Evolutionary conservation across 1,284 basidiomycete genomes (phyloP), one percentile per base, ranked within the genome.

Genomic region (Entoloma clypeatum): DNA sequence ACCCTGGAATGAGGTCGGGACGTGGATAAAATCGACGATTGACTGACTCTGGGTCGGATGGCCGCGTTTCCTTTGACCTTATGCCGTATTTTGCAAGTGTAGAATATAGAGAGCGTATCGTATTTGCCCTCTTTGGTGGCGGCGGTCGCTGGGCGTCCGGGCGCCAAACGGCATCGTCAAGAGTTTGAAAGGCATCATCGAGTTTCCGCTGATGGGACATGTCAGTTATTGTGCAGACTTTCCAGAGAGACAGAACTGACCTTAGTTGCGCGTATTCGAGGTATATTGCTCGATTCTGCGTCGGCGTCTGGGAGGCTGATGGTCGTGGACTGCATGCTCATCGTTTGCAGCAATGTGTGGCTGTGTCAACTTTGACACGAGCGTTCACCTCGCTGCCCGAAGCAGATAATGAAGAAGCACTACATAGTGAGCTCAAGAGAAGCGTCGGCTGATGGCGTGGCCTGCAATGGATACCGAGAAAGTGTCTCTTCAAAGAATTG

Each of bases 81-180:
- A 83, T 73, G 2, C 84, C 81, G 55, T 87, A 86, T 63, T 86
- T 88, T 37, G 80, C 72, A 23, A 89, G 67, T 2, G 83, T 82
- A 1, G 85, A 77, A 57, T 86, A 88, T 3, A 89, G 56, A 0
- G 84, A 81, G 7, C 71, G 75, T 39, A 71, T 56, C 3, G 72
- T 68, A 47, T 78, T 69, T 7, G 64, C 58, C 44, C 69, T 69
- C 57, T 86, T 86, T 3, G 68, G 54, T 11, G 72, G 69, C 18
- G 72, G 64, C 5, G 72, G 72, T 17, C 58, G 59, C 17, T 71
- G 63, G 14, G 54, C 38, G 8, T 64, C 59, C 7, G 62, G 41
- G 7, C 67, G 54, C 5, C 61, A 62, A 11, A 81, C 72, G 13
- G 76, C 81, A 39, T 68, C 72, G 51, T 86, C 84, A 32, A 87